phyloP scores from a whole-genome alignment of 202 grass and related monocot species.

The Hordeum pubiflorum region DNA sequence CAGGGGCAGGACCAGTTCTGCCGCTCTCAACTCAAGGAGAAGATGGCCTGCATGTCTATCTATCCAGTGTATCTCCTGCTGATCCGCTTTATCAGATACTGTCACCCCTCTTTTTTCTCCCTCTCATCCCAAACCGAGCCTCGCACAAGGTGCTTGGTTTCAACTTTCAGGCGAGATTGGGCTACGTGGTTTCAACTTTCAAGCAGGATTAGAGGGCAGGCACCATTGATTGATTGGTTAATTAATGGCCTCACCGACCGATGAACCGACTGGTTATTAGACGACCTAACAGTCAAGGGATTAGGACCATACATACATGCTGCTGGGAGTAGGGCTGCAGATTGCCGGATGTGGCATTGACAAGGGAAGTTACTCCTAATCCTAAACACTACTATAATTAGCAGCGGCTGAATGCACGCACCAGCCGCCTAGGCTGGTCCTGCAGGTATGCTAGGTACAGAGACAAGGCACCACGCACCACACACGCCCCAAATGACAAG shows the following conservation, averaged over 20 bases:
- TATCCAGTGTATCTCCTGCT: neutral
- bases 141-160: neutral
- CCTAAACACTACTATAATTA: neutral
- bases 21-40: neutral
- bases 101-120: neutral
- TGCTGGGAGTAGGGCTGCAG: neutral
- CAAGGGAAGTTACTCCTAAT: neutral
- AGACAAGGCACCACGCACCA: neutral
- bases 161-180: neutral
- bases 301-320: neutral
- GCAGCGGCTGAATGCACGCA: neutral
- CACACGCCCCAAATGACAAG: neutral
- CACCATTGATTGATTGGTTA: neutral
- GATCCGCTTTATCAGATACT: neutral
- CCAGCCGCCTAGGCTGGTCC: neutral
- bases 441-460: conserved; percentile 11
- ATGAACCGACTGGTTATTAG: conserved; percentile 7
- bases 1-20: neutral
- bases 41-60: neutral
- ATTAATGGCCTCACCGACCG: neutral
- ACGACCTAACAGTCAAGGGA: neutral
- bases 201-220: conserved; percentile 20
- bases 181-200: neutral
- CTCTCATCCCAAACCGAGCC: neutral
- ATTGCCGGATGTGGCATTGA: neutral